phyloP scores from a whole-genome alignment of 441 rosid genomes.

The Capsella rubella region DNA sequence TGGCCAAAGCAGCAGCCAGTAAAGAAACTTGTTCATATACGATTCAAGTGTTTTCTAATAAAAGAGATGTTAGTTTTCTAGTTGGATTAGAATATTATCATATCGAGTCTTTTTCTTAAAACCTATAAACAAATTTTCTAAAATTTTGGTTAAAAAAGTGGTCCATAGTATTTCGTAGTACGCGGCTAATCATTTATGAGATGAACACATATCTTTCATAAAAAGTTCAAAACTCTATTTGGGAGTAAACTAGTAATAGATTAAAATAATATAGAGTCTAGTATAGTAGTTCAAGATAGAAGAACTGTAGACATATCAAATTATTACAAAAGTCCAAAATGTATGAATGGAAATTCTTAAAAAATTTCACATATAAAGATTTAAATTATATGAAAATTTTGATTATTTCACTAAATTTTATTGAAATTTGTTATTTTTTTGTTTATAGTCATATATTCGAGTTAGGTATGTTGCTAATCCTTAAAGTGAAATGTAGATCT shows the following conservation, averaged over 20 bases:
- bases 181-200: conserved; percentile 6
- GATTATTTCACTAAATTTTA: no score
- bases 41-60: conserved; percentile 16
- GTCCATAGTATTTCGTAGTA: not conserved
- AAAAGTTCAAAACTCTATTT: not conserved
- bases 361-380: not conserved
- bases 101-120: not conserved
- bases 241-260: not conserved
- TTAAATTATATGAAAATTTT: not conserved
- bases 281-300: not conserved
- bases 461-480: not conserved
- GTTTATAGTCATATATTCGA: no score
- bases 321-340: not conserved
- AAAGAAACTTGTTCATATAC: conserved; percentile 39
- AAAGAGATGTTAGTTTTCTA: conserved; percentile 17
- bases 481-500: no score
- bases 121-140: not conserved
- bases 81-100: conserved; percentile 8
- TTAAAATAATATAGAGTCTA: not conserved
- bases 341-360: not conserved
- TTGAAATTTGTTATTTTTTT: no score
- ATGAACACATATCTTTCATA: conserved; percentile 10
- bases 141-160: not conserved
- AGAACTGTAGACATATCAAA: not conserved
- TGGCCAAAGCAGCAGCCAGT: conserved; percentile 31